Evolutionary conservation across 768 basidiomycete species (phyloP).

Genomic region (Boletus reticuloceps): DNA sequence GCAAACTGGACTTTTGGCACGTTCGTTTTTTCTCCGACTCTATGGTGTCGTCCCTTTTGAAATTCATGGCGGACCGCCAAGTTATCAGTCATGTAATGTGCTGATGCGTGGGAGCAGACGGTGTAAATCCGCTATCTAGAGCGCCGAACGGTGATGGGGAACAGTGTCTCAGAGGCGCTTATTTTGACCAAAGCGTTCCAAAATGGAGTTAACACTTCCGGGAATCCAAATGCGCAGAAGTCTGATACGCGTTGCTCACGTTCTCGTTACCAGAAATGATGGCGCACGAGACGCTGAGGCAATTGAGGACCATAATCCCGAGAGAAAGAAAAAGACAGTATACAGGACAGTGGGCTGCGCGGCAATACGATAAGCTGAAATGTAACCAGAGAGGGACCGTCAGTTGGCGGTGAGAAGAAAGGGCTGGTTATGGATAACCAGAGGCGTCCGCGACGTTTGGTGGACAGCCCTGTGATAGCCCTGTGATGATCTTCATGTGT

Average conservation of each 20-base stretch:
- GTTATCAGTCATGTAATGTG: neutral
- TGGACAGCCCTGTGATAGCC: too few species aligned
- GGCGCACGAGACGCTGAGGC: constrained; percentile 62
- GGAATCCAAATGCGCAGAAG: constrained; percentile 63
- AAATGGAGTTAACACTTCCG: constrained; percentile 75
- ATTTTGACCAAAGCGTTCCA: constrained; percentile 53
- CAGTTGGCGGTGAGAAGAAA: constrained; percentile 8
- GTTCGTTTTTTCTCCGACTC: constrained; percentile 21
- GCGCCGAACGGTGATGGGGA: too few species aligned
- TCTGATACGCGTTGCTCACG: constrained; percentile 62
- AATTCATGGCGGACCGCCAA: neutral
- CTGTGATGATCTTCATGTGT: neutral
- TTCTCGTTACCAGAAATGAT: constrained; percentile 65
- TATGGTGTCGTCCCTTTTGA: constrained; percentile 1
- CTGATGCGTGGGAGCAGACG: neutral
- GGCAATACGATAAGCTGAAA: too few species aligned
- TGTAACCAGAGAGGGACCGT: neutral
- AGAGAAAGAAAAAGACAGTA: constrained; percentile 12
- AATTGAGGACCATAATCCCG: constrained; percentile 42
- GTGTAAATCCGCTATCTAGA: too few species aligned
- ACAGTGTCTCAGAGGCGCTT: constrained; percentile 34
- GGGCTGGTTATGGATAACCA: constrained; percentile 10
- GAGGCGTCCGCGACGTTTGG: too few species aligned
- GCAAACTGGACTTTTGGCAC: constrained; percentile 75
- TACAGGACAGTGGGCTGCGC: too few species aligned